Evolutionary conservation across 345 rosid species (phyloP), one percentile per base, ranked within the genome.

Genomic region (Rhodomyrtus tomentosa): DNA sequence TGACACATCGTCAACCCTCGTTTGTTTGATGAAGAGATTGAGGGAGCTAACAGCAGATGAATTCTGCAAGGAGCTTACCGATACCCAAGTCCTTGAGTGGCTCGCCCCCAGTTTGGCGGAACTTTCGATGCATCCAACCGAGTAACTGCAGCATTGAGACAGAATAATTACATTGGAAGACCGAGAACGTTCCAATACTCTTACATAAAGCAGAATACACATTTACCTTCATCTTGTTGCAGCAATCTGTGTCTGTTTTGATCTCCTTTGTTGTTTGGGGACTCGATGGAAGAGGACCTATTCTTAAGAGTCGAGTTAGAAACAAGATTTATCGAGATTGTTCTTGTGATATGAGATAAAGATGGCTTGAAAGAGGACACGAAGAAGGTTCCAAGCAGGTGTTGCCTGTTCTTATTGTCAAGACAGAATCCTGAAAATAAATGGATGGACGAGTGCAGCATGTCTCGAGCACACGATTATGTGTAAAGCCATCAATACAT

Each of bases 111-210:
- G 89, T 90, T 81, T 93, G 96, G 84, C 96, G 90, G 68, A 93
- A 90, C 89, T 95, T 95, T 0, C 98, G 92, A 87, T 95, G 96
- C 98, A 95, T 93, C 98, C 98, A 95, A 83, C 93, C 95, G 50
- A 92, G 92, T 86, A 95, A 90, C 96, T 95, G 90, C 92, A 88
- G 80, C 85, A 32, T 32, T 36, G 12, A 86, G 85, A 82, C 53
- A 83, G 85, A 36, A 85, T 5, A 73, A 54, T 48, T 82, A 45
- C 83, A 40, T 83, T 80, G 27, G 42, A 59, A 74, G 54, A 16
- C n/a, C 5, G 27, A 51, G 53, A 80, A 80, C 3, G 42, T 50
- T 10, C 38, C 5, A 13, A 51, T 50, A 51, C 24, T 81, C 83
- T 36, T 55, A 81, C 40, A 81, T 4, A 53, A 51, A 52, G 55